Evolutionary conservation across 495 filamentous ascomycete species (phyloP).

Genomic region (Baudoinia panamericana): DNA sequence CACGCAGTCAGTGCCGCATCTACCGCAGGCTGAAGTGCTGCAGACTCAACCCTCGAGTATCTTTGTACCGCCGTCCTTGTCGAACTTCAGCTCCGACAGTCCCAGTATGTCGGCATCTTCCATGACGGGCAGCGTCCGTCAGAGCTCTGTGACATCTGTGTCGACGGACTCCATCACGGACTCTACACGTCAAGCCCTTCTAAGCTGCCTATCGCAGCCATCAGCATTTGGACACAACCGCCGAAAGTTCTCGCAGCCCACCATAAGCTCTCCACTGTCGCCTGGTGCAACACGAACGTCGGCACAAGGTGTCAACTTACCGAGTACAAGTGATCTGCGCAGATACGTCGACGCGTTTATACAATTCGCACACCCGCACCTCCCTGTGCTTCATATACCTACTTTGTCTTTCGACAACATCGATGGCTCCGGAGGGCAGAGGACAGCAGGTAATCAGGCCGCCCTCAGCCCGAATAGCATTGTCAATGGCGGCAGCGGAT

Average conservation of each 20-base stretch:
- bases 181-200: conserved; percentile 75
- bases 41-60: conserved; percentile 2
- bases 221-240: conserved; percentile 48
- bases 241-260: conserved; percentile 66
- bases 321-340: conserved; percentile 83
- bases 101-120: conserved; percentile 45
- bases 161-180: conserved; percentile 82
- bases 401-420: conserved; percentile 82
- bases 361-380: conserved; percentile 85
- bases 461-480: conserved; percentile 50
- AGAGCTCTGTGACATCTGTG: conserved; percentile 50
- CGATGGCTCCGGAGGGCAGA: conserved; percentile 47
- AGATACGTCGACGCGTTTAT: conserved; percentile 88
- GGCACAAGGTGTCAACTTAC: conserved; percentile 39
- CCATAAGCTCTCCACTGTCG: conserved; percentile 51
- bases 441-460: conserved; percentile 39
- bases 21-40: conserved; percentile 2
- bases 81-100: conserved; percentile 47
- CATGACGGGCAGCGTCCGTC: conserved; percentile 46
- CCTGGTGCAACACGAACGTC: conserved; percentile 34
- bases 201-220: conserved; percentile 68
- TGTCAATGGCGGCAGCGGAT: conserved; percentile 73
- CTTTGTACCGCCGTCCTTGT: conserved; percentile 23
- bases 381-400: conserved; percentile 85
- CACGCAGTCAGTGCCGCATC: conserved; percentile 21